Conservation (phyloP, 768 basidiomycete genomes). For the Tubosaeta sp. region DNA sequence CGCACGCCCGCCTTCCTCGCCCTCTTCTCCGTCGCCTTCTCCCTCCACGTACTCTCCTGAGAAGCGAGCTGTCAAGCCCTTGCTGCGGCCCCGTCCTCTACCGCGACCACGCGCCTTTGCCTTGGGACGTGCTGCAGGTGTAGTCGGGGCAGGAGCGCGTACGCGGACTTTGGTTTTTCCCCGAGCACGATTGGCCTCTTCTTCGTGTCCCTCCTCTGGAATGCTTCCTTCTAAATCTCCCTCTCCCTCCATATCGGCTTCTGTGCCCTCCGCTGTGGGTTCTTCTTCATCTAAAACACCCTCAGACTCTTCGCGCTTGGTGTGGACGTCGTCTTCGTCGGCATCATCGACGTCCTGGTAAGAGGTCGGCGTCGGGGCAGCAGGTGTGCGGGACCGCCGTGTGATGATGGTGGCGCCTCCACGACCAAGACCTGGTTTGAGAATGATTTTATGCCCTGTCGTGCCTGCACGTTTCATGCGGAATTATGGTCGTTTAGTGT, state of each 20-base stretch:
- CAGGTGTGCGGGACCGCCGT: constrained; percentile 22
- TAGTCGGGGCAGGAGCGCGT: constrained; percentile 27
- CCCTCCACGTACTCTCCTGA: constrained; percentile 35
- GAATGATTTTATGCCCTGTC: constrained; percentile 35
- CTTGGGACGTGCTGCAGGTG: constrained; percentile 30
- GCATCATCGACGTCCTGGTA: constrained; percentile 22
- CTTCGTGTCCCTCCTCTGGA: constrained; percentile 27
- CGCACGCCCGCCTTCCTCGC: constrained; percentile 50
- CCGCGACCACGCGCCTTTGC: constrained; percentile 39
- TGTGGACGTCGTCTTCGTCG: constrained; percentile 24
- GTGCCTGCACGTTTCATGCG: constrained; percentile 22
- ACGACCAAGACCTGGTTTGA: constrained; percentile 35
- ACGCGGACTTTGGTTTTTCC: constrained; percentile 37
- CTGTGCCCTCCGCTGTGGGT: constrained; percentile 21
- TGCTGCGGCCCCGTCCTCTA: constrained; percentile 37
- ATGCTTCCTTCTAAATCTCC: constrained; percentile 31
- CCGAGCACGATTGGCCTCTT: constrained; percentile 31
- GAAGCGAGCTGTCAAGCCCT: constrained; percentile 25
- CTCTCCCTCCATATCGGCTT: constrained; percentile 26
- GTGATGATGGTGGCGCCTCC: constrained; percentile 25
- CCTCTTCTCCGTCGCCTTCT: constrained; percentile 38
- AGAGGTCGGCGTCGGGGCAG: constrained; percentile 9
- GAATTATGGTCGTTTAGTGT: neutral
- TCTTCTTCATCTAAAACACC: constrained; percentile 32
- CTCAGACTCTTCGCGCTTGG: constrained; percentile 30